Evolutionary conservation across 345 rosid species (phyloP), one percentile per base, ranked within the genome.

Genomic region (Lepidium didymum): DNA sequence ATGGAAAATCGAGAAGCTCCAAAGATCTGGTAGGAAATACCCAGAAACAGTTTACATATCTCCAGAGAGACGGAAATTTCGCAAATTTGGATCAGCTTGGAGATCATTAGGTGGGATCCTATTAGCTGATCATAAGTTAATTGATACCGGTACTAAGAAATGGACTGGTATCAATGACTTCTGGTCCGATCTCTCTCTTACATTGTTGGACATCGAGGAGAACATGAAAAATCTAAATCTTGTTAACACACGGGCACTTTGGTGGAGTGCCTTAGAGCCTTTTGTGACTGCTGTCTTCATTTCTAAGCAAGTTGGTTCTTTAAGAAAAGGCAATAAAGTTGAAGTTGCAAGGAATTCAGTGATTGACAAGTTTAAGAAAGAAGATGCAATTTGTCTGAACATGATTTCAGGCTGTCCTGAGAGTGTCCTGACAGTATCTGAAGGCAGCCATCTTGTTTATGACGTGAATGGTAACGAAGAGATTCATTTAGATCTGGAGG

Each of bases 11-110:
- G 90, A 79, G 74, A 88, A 51, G 77, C 85, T 76, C 50, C 74
- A 72, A 67, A 82, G 90, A 69, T 72, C 86, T 41, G 38, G 91
- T 44, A 82, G 86, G 79, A 83, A 76, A 65, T 75, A 76, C 69
- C 25, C 25, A 23, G 93, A 85, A 15, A 81, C 83, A 33, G 19
- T 81, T 52, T 93, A 85, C 80, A 67, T 62, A 74, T 84, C 98
- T 57, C 87, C 98, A n/a, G 72, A 60, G 59, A 90, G 96, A 43
- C 83, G 72, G 70, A 41, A 42, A 41, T 83, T 77, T 78, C 89
- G 93, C 70, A 96, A 93, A 53, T 90, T 93, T 75, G 75, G 82
- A 61, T 82, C 80, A 76, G 98, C 75, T 52, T 93, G 97, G 98
- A 86, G 80, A 80, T 56, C 68, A 62, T 84, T 82, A 47, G 92